phyloP scores from a whole-genome alignment of 176 grass and related monocot species.

The Rhynchospora pubera region DNA sequence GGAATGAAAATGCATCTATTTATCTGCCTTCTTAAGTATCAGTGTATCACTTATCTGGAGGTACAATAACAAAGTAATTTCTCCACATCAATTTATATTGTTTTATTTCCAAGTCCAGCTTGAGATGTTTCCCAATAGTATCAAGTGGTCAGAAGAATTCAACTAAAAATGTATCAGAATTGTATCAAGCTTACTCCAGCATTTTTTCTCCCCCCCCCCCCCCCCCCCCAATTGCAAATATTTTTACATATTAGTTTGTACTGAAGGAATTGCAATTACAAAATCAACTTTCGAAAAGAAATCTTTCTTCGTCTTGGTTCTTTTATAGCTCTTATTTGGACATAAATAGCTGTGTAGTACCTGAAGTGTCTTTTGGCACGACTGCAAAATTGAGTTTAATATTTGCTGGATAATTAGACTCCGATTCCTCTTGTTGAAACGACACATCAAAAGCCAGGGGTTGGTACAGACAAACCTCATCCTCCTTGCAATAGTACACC shows the following conservation, averaged over 20 bases:
- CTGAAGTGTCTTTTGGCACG: slow-evolving; percentile 46
- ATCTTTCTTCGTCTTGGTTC: neutral
- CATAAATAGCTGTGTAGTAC: slow-evolving; percentile 35
- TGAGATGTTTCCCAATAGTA: neutral
- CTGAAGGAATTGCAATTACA: neutral
- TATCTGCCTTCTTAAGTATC: neutral
- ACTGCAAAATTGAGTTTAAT: slow-evolving; percentile 59
- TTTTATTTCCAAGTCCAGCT: neutral
- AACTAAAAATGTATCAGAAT: neutral
- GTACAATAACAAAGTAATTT: neutral
- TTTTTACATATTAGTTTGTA: slow-evolving; percentile 10
- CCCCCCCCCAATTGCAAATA: neutral
- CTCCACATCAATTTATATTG: neutral
- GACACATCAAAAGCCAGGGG: slow-evolving; percentile 77
- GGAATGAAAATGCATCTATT: neutral
- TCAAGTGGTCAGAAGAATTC: neutral
- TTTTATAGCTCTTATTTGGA: slow-evolving; percentile 14
- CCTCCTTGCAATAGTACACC: slow-evolving; percentile 94
- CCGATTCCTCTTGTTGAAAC: slow-evolving; percentile 43
- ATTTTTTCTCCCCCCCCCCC: too few species aligned
- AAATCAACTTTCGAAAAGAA: neutral
- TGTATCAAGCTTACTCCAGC: too few species aligned
- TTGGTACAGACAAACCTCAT: slow-evolving; percentile 89
- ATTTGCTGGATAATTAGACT: slow-evolving; percentile 18
- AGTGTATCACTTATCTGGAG: neutral